Conservation (phyloP, 768 basidiomycete genomes). For the Lactarius pseudohatsudake region DNA sequence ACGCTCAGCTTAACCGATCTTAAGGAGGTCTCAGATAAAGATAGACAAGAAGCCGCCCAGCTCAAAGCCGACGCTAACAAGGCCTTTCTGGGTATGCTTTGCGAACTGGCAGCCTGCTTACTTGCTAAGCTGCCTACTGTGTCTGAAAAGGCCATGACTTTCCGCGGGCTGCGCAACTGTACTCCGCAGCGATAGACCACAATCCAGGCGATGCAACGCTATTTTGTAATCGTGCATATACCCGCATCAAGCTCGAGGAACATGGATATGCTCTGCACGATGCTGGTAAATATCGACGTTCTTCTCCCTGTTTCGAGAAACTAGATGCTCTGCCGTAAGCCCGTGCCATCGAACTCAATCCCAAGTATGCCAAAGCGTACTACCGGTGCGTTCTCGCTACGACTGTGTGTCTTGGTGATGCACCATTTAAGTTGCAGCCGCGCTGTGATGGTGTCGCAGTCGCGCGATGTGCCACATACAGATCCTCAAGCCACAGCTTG, state of each 20-base stretch:
- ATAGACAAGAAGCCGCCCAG: constrained; percentile 62
- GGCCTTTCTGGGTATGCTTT: constrained; percentile 67
- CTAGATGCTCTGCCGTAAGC: constrained; percentile 41
- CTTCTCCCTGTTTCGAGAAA: neutral
- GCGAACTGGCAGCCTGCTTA: constrained; percentile 7
- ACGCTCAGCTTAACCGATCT: constrained; percentile 44
- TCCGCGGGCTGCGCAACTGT: constrained; percentile 69
- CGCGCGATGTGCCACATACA: constrained; percentile 91
- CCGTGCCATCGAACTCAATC: constrained; percentile 84
- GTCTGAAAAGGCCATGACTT: constrained; percentile 66
- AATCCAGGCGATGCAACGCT: constrained; percentile 88
- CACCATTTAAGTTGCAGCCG: constrained; percentile 10
- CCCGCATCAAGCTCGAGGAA: constrained; percentile 91
- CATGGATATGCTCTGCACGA: constrained; percentile 90
- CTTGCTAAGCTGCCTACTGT: neutral
- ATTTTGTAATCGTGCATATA: constrained; percentile 93
- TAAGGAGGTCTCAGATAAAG: constrained; percentile 64
- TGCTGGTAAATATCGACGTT: constrained; percentile 58
- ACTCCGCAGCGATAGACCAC: constrained; percentile 79
- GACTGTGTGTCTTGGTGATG: neutral
- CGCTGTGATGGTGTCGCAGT: constrained; percentile 40
- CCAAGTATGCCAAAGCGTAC: constrained; percentile 87
- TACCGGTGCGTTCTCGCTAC: constrained; percentile 57
- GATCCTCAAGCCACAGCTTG: constrained; percentile 81
- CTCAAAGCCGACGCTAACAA: constrained; percentile 88